Evolutionary conservation across 805 yeast genomes (phyloP).

Genomic region (Ogataea sp.): DNA sequence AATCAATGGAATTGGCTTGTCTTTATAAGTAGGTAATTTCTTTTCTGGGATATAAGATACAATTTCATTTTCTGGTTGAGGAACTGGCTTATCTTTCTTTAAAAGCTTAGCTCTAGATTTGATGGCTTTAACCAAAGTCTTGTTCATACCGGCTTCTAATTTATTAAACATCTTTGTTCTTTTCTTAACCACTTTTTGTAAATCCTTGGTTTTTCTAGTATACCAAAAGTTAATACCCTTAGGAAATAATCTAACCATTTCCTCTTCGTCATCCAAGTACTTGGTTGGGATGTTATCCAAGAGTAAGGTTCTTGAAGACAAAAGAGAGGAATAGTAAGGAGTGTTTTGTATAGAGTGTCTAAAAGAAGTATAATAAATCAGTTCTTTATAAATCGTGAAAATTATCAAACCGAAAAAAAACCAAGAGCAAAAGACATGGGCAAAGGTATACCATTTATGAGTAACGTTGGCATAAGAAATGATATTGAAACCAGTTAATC

Average conservation of each 20-base stretch:
- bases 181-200: slow-evolving; percentile 50
- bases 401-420: slow-evolving; percentile 56
- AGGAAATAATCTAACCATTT: slow-evolving; percentile 54
- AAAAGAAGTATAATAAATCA: slow-evolving; percentile 60
- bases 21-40: slow-evolving; percentile 78
- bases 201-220: slow-evolving; percentile 54
- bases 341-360: slow-evolving; percentile 70
- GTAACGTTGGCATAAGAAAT: slow-evolving; percentile 56
- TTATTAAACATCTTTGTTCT: slow-evolving; percentile 52
- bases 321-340: slow-evolving; percentile 61
- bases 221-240: slow-evolving; percentile 50
- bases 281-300: slow-evolving; percentile 57
- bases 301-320: slow-evolving; percentile 65
- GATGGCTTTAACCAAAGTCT: slow-evolving; percentile 50
- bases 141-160: slow-evolving; percentile 60
- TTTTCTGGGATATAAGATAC: slow-evolving; percentile 57
- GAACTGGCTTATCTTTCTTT: slow-evolving; percentile 49
- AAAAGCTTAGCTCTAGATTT: slow-evolving; percentile 44
- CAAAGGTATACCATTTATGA: slow-evolving; percentile 58
- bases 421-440: slow-evolving; percentile 76
- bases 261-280: slow-evolving; percentile 34
- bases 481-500: slow-evolving; percentile 50
- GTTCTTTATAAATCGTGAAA: slow-evolving; percentile 64
- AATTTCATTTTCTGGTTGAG: slow-evolving; percentile 49
- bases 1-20: slow-evolving; percentile 55